Evolutionary conservation across 2,329 filamentous ascomycete species (phyloP), one percentile per base, ranked within the genome.

Genomic region (Nigrospora sphaerica): DNA sequence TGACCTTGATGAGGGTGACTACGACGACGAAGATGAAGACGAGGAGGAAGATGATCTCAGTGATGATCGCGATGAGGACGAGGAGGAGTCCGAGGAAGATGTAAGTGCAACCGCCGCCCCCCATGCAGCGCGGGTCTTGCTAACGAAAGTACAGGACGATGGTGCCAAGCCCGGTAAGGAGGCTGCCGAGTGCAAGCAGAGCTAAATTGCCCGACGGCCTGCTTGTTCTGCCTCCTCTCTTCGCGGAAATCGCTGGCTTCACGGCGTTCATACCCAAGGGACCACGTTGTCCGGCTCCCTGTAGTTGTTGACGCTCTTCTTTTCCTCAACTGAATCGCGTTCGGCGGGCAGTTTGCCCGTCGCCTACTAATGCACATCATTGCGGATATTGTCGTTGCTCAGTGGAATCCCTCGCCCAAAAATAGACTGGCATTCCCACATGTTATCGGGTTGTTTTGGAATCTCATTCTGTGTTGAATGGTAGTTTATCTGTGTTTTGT

Each of bases 171-270:
- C 90, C 49, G 95, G 95, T 78, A 89, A 93, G 73, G 89, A 95
- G 72, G 84, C 89, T 56, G 88, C 90, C 56, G 90, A 95, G 75
- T 95, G 90, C 83, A 95, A 95, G 79, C 89, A 95, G 74, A 95
- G 88, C 74, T 95, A 81, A 77, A 71, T 52, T 49, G 51, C 37
- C 46, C 39, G 43, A 45, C 50, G 17, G 14, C 13, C 42, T 36
- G 19, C 10, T 31, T 18, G 31, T 44, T 16, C 42, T 33, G 42
- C 19, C 42, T 17, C 34, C 34, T 9, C 2, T 28, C 23, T 28
- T 28, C 4, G 23, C 23, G 23, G 23, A 28, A 28, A 28, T 28
- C 23, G 23, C 23, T 28, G 23, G 4, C 23, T 28, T 6, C 23
- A 28, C 23, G 23, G 23, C 23, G 23, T 28, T 28, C 23, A 28